Conservation (phyloP, 192 early-diverging fungal genomes). For the Backusella liffmaniae region DNA sequence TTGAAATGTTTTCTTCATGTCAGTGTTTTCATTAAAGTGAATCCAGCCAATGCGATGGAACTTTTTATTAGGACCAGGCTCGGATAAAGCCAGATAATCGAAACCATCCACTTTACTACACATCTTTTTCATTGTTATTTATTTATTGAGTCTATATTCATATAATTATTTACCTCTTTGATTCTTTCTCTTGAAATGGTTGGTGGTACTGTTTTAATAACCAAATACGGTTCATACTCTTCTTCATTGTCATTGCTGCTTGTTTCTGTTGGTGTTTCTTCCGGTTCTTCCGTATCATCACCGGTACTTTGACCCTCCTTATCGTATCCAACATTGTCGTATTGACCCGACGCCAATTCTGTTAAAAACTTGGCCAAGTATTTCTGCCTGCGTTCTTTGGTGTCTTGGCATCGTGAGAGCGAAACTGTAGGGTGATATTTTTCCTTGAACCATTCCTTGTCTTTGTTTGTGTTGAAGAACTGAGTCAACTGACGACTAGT, state of each 20-base stretch:
- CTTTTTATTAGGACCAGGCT: constrained; percentile 81
- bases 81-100: constrained; percentile 80
- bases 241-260: neutral
- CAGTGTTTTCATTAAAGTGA: constrained; percentile 84
- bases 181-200: constrained; percentile 62
- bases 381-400: constrained; percentile 54
- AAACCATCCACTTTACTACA: constrained; percentile 76
- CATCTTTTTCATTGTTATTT: constrained; percentile 36
- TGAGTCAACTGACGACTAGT: constrained; percentile 60
- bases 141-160: neutral
- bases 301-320: constrained; percentile 23
- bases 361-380: constrained; percentile 58
- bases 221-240: constrained; percentile 48
- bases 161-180: constrained; percentile 50
- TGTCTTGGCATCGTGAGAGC: constrained; percentile 48
- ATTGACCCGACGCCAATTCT: constrained; percentile 68
- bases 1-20: constrained; percentile 69
- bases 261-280: constrained; percentile 20
- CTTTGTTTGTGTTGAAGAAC: constrained; percentile 78
- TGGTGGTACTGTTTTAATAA: constrained; percentile 78
- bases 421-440: constrained; percentile 83
- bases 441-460: constrained; percentile 91
- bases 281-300: neutral
- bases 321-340: constrained; percentile 63
- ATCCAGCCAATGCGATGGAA: constrained; percentile 95